These are phyloP conservation scores for Cladosporium sp. DNA, from an alignment of 2,329 filamentous ascomycete genomes.

Conservation along the genomic window DNA sequence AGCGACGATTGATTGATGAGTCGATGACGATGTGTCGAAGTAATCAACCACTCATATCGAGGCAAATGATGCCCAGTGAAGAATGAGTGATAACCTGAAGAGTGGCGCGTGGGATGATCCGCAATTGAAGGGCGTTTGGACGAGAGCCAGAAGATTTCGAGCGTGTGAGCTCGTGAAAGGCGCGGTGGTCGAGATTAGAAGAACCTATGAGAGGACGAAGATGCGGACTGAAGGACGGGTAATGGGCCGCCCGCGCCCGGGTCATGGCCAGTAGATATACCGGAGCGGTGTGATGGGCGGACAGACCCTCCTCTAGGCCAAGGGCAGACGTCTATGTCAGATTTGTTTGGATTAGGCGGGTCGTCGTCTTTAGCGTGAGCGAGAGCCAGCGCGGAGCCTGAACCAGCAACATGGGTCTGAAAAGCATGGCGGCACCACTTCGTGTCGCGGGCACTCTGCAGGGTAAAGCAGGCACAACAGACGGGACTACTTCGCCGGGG, in stretches of 20 bases:
- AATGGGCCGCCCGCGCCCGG: constrained; percentile 12
- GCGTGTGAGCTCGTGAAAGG: constrained; percentile 1
- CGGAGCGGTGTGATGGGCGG: constrained; percentile 12
- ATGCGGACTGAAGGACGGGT: constrained; percentile 9
- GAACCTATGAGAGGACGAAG: constrained; percentile 6
- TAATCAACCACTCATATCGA: constrained; percentile 6
- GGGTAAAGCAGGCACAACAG: constrained; percentile 4
- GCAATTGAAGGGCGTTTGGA: neutral
- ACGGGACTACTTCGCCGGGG: constrained; percentile 6
- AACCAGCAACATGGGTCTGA: constrained; percentile 11
- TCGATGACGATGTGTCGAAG: neutral
- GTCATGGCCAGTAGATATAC: constrained; percentile 11
- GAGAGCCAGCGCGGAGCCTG: constrained; percentile 6
- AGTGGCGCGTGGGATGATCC: neutral
- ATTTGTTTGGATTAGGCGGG: constrained; percentile 13
- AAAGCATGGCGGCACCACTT: constrained; percentile 13
- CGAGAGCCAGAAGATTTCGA: neutral
- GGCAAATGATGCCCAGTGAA: neutral
- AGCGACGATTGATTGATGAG: constrained; percentile 4
- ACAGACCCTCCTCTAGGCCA: constrained; percentile 9
- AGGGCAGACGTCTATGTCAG: constrained; percentile 10
- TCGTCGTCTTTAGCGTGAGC: constrained; percentile 11
- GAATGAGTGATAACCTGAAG: neutral
- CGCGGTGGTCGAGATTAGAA: constrained; percentile 4
- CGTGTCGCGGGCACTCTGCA: neutral